Conservation (phyloP, 352 stramenopile genomes). For the Aphanomyces stellatus region DNA sequence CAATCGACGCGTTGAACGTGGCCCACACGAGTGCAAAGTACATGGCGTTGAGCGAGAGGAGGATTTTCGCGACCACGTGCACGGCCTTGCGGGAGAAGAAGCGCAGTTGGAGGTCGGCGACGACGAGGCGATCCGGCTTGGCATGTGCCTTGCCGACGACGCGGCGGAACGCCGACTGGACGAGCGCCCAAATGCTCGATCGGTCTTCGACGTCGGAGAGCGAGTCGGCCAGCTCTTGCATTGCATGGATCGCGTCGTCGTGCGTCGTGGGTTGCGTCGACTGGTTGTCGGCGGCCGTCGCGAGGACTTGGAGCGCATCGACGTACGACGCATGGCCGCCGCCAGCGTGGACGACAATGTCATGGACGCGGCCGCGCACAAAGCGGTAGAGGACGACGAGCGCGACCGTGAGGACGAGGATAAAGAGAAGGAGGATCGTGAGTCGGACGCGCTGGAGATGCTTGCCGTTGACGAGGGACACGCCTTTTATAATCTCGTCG, state of each 20-base stretch:
- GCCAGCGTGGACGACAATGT: constrained; percentile 14
- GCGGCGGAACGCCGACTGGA: neutral
- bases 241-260: neutral
- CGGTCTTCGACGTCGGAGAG: constrained; percentile 12
- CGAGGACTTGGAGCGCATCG: neutral
- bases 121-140: neutral
- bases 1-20: neutral
- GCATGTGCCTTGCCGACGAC: neutral
- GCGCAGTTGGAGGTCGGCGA: neutral
- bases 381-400: neutral
- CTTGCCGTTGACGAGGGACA: neutral
- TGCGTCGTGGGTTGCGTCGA: neutral
- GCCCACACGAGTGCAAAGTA: constrained; percentile 16
- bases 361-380: constrained; percentile 2
- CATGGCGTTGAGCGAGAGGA: constrained; percentile 17
- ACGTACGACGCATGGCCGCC: neutral
- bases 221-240: constrained; percentile 2
- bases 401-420: neutral
- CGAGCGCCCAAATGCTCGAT: constrained; percentile 14
- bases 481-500: neutral
- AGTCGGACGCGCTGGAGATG: neutral
- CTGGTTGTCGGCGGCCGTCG: neutral
- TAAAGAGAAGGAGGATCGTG: neutral
- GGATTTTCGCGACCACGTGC: constrained; percentile 13
- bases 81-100: constrained; percentile 14